These are phyloP conservation scores for Metschnikowia sp. DNA, from an alignment of 805 yeast species.

Conservation along the genomic window DNA sequence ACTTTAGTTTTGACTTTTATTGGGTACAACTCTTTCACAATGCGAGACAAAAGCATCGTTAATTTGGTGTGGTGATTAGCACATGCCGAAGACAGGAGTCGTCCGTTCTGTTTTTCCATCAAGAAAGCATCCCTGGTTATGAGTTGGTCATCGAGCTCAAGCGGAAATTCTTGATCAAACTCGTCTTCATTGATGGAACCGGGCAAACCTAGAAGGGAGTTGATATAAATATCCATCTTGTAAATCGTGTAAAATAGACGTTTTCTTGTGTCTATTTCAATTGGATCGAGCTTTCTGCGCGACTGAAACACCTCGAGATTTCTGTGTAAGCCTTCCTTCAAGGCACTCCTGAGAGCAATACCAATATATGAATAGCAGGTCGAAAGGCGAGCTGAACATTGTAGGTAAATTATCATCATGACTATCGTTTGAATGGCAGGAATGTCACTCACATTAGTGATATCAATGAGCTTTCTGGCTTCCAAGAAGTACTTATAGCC, in stretches of 20 bases:
- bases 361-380: slow-evolving; percentile 90
- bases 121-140: slow-evolving; percentile 64
- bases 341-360: slow-evolving; percentile 76
- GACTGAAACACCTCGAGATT: slow-evolving; percentile 51
- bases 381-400: slow-evolving; percentile 82
- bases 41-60: slow-evolving; percentile 65
- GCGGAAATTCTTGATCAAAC: slow-evolving; percentile 82
- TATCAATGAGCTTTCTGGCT: slow-evolving; percentile 75
- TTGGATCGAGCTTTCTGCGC: slow-evolving; percentile 59
- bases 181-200: slow-evolving; percentile 72
- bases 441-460: slow-evolving; percentile 78
- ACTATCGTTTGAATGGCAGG: slow-evolving; percentile 82
- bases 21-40: slow-evolving; percentile 74
- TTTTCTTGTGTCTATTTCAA: slow-evolving; percentile 79
- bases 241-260: slow-evolving; percentile 86
- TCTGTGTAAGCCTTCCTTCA: slow-evolving; percentile 80
- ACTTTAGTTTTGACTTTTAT: slow-evolving; percentile 42
- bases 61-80: slow-evolving; percentile 83
- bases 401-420: slow-evolving; percentile 80
- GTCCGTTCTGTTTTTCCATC: slow-evolving; percentile 44
- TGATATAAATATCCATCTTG: slow-evolving; percentile 87
- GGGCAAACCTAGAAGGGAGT: slow-evolving; percentile 84
- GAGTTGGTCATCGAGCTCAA: slow-evolving; percentile 82
- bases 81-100: slow-evolving; percentile 68
- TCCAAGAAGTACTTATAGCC: slow-evolving; percentile 79